A percentile compares a stretch with the other conserved stretches of the same genome.
These are phyloP conservation scores for Malassezia sympodialis DNA, from an alignment of 1,284 basidiomycete species.

Conservation along the genomic window DNA sequence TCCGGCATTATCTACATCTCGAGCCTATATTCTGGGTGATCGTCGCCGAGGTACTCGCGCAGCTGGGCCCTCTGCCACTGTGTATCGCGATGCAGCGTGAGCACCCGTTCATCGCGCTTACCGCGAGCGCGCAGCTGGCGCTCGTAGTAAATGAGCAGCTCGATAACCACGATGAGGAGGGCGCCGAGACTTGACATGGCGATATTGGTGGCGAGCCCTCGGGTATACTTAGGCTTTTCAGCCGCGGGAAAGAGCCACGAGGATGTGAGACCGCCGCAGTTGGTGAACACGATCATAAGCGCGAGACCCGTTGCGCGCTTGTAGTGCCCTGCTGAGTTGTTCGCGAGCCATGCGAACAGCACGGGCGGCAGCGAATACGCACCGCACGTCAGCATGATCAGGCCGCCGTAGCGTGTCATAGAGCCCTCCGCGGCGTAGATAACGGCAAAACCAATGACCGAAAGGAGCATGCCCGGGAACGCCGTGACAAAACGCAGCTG, in stretches of 20 bases:
- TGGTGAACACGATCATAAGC: slow-evolving; percentile 36
- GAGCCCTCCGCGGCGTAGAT: slow-evolving; percentile 19
- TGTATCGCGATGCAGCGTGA: slow-evolving; percentile 16
- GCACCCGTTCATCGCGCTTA: slow-evolving; percentile 26
- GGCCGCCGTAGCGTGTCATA: slow-evolving; percentile 27
- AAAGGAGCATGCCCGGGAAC: slow-evolving; percentile 20
- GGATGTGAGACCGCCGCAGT: slow-evolving; percentile 28
- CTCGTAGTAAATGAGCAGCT: slow-evolving; percentile 31
- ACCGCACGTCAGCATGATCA: slow-evolving; percentile 32
- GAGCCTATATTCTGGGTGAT: slow-evolving; percentile 30
- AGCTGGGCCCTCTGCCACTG: slow-evolving; percentile 28
- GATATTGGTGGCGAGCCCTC: slow-evolving; percentile 32
- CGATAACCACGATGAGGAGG: slow-evolving; percentile 22
- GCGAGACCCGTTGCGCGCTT: slow-evolving; percentile 34
- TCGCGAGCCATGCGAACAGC: slow-evolving; percentile 18
- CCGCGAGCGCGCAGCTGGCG: slow-evolving; percentile 21
- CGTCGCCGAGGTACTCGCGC: slow-evolving; percentile 33
- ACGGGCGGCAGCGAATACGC: slow-evolving; percentile 20
- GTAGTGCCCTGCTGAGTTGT: slow-evolving; percentile 27
- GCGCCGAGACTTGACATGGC: slow-evolving; percentile 22
- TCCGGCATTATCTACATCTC: slow-evolving; percentile 7
- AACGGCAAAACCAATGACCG: slow-evolving; percentile 27
- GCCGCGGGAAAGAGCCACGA: slow-evolving; percentile 26
- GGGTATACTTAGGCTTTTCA: slow-evolving; percentile 23
- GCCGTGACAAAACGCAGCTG: slow-evolving; percentile 24